Evolutionary conservation across 2,329 filamentous ascomycete genomes (phyloP).

Genomic region (Hirsutella rhossiliensis): DNA sequence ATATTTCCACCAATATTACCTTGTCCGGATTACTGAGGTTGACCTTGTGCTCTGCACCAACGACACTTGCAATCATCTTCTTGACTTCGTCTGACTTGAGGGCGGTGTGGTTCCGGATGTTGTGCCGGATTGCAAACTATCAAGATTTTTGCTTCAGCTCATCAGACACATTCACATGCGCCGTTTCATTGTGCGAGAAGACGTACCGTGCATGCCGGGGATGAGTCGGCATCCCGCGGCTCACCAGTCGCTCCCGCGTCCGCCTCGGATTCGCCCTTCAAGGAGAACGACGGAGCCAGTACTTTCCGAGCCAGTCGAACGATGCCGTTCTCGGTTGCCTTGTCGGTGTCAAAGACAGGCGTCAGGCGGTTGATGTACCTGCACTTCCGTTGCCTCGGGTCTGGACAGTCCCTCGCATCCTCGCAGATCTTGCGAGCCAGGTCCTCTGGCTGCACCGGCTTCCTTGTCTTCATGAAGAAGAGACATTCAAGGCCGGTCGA

Average conservation of each 20-base stretch:
- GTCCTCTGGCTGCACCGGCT: conserved; percentile 42
- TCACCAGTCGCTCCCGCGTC: conserved; percentile 3
- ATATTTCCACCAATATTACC: conserved; percentile 69
- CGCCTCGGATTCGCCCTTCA: conserved; percentile 18
- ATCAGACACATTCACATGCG: background rate
- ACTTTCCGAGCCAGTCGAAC: conserved; percentile 52
- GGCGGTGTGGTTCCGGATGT: conserved; percentile 58
- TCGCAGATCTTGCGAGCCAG: conserved; percentile 43
- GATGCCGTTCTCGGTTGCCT: conserved; percentile 57
- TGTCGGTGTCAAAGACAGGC: conserved; percentile 40
- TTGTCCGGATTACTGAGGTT: conserved; percentile 68
- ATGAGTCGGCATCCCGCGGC: conserved; percentile 2
- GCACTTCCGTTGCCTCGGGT: conserved; percentile 31
- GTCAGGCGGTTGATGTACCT: conserved; percentile 48
- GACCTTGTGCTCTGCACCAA: conserved; percentile 60
- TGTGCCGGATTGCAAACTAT: conserved; percentile 77
- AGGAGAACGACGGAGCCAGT: conserved; percentile 48
- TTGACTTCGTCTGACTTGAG: conserved; percentile 60
- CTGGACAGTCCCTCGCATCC: conserved; percentile 33
- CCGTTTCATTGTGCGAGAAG: background rate
- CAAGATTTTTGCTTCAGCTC: background rate
- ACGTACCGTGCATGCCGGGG: conserved; percentile 29
- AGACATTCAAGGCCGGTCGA: conserved; percentile 48
- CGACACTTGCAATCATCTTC: conserved; percentile 52
- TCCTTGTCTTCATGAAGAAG: conserved; percentile 46